These are phyloP conservation scores for Apocynum venetum DNA, from an alignment of 257 asterid species.

Conservation along the genomic window DNA sequence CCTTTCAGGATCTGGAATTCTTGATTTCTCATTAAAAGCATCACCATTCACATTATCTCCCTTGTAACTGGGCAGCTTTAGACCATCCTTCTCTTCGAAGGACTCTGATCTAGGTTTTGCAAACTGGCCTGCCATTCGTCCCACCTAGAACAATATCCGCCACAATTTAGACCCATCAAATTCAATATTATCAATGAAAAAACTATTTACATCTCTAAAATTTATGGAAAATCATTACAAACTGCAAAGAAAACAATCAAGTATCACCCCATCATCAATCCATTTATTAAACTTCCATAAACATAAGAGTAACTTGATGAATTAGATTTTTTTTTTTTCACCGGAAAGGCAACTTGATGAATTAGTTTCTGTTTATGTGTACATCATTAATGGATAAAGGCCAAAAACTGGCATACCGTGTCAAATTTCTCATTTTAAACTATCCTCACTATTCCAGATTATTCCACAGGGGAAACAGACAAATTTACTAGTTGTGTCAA, in stretches of 20 bases:
- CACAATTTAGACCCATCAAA: conserved; percentile 8
- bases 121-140: conserved; percentile 89
- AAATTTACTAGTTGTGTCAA: background rate
- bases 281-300: background rate
- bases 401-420: background rate
- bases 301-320: background rate
- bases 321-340: background rate
- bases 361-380: background rate
- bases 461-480: background rate
- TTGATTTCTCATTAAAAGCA: conserved; percentile 53
- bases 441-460: background rate
- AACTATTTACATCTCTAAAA: background rate
- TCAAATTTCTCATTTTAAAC: background rate
- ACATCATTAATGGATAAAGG: background rate
- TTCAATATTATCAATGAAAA: background rate
- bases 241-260: background rate
- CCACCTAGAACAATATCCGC: conserved; percentile 40
- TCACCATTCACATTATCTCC: conserved; percentile 84
- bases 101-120: conserved; percentile 74
- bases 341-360: no score
- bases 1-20: conserved; percentile 79
- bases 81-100: conserved; percentile 56
- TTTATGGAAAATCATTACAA: background rate
- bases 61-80: conserved; percentile 79
- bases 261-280: background rate